Percentiles rank a stretch among this genome's conserved stretches.
phyloP scores from a whole-genome alignment of 495 filamentous ascomycete species.

The Aspergillus ellipticus region DNA sequence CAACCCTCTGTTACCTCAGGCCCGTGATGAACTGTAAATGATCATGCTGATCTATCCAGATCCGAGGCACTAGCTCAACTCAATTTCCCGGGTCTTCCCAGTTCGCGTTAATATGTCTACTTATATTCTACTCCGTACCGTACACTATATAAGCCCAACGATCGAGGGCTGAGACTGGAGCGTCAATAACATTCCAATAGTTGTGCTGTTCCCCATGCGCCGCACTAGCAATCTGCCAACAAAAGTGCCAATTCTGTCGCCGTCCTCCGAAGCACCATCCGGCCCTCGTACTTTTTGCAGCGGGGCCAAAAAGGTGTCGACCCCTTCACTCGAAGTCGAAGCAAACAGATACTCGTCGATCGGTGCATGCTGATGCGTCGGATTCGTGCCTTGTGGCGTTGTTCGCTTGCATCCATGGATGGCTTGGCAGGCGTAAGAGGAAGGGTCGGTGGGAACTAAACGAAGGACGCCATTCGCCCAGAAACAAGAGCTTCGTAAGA shows the following conservation, averaged over 20 bases:
- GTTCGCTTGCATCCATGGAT: conserved; percentile 7
- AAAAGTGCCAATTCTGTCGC: not conserved
- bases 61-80: conserved; percentile 6
- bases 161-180: not conserved
- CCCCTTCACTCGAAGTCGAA: not conserved
- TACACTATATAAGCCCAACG: not conserved
- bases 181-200: not conserved
- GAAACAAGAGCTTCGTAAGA: not conserved
- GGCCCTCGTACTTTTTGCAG: not conserved
- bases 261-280: not conserved
- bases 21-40: not conserved
- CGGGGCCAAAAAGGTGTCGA: not conserved
- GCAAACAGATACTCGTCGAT: conserved; percentile 19
- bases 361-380: conserved; percentile 14
- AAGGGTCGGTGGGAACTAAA: not conserved
- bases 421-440: conserved; percentile 5
- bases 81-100: not conserved
- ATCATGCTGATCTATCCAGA: conserved; percentile 1
- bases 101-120: not conserved
- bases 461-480: not conserved
- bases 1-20: not conserved
- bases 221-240: too few species aligned
- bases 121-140: too few species aligned
- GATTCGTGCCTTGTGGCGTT: conserved; percentile 18
- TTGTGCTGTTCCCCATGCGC: too few species aligned